Conservation (phyloP, 495 filamentous ascomycete genomes). For the Penicillium steckii region DNA sequence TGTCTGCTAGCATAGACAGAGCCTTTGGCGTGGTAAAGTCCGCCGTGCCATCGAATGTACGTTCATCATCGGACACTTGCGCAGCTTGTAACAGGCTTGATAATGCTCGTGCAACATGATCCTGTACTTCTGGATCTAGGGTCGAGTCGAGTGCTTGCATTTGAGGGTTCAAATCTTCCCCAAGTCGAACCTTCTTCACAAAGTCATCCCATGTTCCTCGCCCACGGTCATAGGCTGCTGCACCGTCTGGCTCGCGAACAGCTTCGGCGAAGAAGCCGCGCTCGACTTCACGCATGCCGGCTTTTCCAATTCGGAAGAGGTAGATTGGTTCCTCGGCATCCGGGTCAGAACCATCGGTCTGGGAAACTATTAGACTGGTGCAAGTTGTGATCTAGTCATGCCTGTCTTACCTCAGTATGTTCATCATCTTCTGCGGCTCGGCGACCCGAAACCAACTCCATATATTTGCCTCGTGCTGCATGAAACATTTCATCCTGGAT, state of each 20-base stretch:
- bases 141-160: conserved; percentile 36
- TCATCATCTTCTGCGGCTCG: conserved; percentile 48
- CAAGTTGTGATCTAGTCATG: not conserved
- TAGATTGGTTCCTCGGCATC: conserved; percentile 31
- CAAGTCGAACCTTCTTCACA: conserved; percentile 37
- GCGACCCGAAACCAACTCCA: conserved; percentile 38
- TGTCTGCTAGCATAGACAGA: conserved; percentile 36
- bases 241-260: conserved; percentile 35
- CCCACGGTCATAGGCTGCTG: conserved; percentile 33
- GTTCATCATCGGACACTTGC: conserved; percentile 1
- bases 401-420: conserved; percentile 41
- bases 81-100: conserved; percentile 16
- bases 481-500: conserved; percentile 40
- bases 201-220: conserved; percentile 43
- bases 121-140: conserved; percentile 10
- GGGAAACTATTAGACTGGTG: conserved; percentile 6
- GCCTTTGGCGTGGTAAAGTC: conserved; percentile 16
- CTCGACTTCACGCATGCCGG: conserved; percentile 26
- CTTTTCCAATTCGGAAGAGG: conserved; percentile 26
- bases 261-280: conserved; percentile 38
- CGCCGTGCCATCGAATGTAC: conserved; percentile 2
- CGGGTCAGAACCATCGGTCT: conserved; percentile 43
- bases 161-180: conserved; percentile 38
- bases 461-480: conserved; percentile 41
- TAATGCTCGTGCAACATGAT: conserved; percentile 3